Evolutionary conservation across 2,329 filamentous ascomycete species (phyloP), one percentile per base, ranked within the genome.

Genomic region (Plenodomus tracheiphilus): DNA sequence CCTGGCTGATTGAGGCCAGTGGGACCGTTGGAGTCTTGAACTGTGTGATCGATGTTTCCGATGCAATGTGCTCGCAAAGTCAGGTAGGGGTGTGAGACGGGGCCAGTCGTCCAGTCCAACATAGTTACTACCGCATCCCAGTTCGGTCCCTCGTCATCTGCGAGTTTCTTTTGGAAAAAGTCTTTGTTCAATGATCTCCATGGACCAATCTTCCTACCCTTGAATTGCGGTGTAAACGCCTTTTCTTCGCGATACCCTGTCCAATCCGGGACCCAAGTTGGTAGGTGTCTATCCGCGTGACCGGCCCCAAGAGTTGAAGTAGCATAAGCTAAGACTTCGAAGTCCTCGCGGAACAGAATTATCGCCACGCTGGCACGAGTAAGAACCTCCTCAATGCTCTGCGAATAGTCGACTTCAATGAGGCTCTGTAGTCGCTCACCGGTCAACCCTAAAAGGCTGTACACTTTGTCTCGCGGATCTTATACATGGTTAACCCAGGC

Each of bases 201-300:
- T 7, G 51, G 51, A 4, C 51, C 51, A 8, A 52, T 43, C 16
- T 46, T 47, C 2, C 36, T n/a, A 21, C 19, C 20, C 25, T 49
- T 49, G 13, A 54, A 54, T 25, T 51, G 51, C 15, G 39, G 39
- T 25, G 38, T 46, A 5, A 55, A n/a, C 2, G 41, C 49, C 1
- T 42, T 39, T 13, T 52, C 41, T n/a, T 34, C 45, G 3, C 28
- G 30, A 2, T 37, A 43, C 11, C 46, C 45, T 10, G 28, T 41
- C 52, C 52, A 55, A n/a, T 55, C 43, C 1, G 52, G 52, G 11
- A 49, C 52, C 52, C 52, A 55, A n/a, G 52, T 53, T 4, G 52
- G 52, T 2, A 55, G 32, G 8, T 22, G 0, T 15, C 18, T 34
- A 6, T 39, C 34, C 10, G 25, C 6, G 8, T 48, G 38, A 30